phyloP scores from a whole-genome alignment of 2,329 filamentous ascomycete species.

The Cladobotryum mycophilum region DNA sequence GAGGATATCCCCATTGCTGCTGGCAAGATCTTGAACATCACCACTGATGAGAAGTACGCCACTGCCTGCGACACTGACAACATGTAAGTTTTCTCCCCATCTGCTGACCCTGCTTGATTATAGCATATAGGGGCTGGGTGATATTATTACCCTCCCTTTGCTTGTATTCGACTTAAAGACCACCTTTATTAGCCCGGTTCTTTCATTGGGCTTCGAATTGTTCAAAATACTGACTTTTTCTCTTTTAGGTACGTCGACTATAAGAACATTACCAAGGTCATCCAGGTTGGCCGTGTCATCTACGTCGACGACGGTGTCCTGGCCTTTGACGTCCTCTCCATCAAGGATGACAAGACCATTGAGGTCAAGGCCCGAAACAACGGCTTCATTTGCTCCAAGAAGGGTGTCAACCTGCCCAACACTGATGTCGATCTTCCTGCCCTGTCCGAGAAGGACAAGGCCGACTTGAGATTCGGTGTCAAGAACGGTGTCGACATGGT shows the following conservation, averaged over 20 bases:
- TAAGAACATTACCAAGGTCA: slow-evolving; percentile 99
- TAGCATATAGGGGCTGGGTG: not conserved
- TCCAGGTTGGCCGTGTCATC: slow-evolving; percentile 82
- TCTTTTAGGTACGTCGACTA: slow-evolving; percentile 95
- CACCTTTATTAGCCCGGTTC: too few species aligned
- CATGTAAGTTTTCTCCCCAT: slow-evolving; percentile 58
- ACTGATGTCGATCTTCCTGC: slow-evolving; percentile 97
- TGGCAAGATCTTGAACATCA: slow-evolving; percentile 86
- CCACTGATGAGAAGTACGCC: slow-evolving; percentile 90
- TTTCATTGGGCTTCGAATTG: too few species aligned
- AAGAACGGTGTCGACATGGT: slow-evolving; percentile 99
- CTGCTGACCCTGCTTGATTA: not conserved
- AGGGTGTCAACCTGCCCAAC: slow-evolving; percentile 98
- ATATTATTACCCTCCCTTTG: too few species aligned
- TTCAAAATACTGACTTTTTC: slow-evolving; percentile 2
- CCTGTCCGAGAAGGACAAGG: slow-evolving; percentile 96
- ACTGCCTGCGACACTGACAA: slow-evolving; percentile 80
- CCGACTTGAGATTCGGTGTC: slow-evolving; percentile 88
- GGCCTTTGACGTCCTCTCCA: slow-evolving; percentile 85
- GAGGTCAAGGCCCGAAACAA: slow-evolving; percentile 89
- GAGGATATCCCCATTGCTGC: slow-evolving; percentile 83
- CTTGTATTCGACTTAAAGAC: too few species aligned
- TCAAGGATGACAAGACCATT: slow-evolving; percentile 84
- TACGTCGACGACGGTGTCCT: slow-evolving; percentile 98
- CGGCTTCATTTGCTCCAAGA: slow-evolving; percentile 96